Conservation (phyloP, 2,329 filamentous ascomycete genomes). For the Colletotrichum filicis region DNA sequence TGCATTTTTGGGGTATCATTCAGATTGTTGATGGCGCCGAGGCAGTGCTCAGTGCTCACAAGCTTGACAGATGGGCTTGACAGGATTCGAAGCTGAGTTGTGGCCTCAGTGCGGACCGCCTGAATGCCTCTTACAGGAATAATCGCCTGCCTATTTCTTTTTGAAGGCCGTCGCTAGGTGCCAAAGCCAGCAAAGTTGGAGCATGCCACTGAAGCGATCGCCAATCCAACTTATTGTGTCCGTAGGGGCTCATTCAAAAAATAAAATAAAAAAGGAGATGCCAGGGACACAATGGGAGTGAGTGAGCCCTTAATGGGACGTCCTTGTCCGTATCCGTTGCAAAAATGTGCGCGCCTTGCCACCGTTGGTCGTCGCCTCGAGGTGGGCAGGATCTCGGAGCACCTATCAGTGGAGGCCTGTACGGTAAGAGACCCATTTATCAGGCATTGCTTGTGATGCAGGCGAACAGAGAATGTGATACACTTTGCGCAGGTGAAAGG, state of each 20-base stretch:
- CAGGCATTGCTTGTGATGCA: constrained; percentile 6
- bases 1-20: not conserved
- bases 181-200: not conserved
- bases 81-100: not conserved
- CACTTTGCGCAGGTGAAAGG: constrained; percentile 18
- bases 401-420: not conserved
- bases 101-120: not conserved
- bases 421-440: constrained; percentile 10
- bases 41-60: constrained; percentile 4
- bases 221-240: not conserved
- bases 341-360: not conserved
- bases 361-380: not conserved
- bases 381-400: not conserved
- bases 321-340: not conserved
- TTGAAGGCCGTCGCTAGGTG: not conserved
- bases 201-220: not conserved
- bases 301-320: not conserved
- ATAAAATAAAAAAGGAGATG: not conserved
- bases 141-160: not conserved
- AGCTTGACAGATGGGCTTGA: constrained; percentile 1
- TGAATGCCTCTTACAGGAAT: not conserved
- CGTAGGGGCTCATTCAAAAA: not conserved
- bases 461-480: constrained; percentile 12
- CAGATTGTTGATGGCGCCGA: not conserved
- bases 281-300: not conserved